phyloP scores from a whole-genome alignment of 2,329 filamentous ascomycete genomes.

The Epichloe glyceriae region DNA sequence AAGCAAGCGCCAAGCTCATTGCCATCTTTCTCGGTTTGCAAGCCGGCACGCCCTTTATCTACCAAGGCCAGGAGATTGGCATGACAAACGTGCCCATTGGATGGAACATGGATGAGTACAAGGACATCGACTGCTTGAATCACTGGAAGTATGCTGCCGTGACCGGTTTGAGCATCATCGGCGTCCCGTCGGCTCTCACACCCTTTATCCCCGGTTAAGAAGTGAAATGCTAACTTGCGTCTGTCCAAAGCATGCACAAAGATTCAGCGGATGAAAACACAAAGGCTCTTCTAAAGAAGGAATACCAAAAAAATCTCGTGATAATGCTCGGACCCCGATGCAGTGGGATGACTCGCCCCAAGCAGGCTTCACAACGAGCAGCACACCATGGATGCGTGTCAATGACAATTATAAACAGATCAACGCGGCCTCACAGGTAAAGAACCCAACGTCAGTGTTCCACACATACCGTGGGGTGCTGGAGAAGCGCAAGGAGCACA shows the following conservation, averaged over 20 bases:
- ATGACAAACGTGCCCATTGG: constrained; percentile 49
- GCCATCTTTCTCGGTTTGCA: constrained; percentile 43
- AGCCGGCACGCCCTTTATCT: constrained; percentile 53
- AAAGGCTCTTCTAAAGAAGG: constrained; percentile 22
- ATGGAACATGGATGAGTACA: constrained; percentile 54
- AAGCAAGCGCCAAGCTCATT: constrained; percentile 44
- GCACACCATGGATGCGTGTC: constrained; percentile 56
- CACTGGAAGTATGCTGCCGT: constrained; percentile 29
- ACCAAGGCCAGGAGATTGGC: constrained; percentile 57
- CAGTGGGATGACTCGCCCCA: constrained; percentile 52
- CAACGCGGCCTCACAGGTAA: constrained; percentile 46
- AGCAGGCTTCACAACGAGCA: constrained; percentile 48
- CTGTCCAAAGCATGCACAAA: constrained; percentile 21
- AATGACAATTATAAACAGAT: constrained; percentile 49
- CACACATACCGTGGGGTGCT: constrained; percentile 49
- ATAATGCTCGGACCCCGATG: constrained; percentile 60
- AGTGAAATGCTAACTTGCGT: background rate
- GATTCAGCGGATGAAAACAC: constrained; percentile 25
- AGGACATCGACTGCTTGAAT: constrained; percentile 49
- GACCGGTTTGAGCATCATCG: background rate
- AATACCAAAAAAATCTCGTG: constrained; percentile 49
- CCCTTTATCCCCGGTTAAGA: too few relatives aligned
- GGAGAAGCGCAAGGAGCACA: constrained; percentile 44
- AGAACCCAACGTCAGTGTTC: constrained; percentile 38
- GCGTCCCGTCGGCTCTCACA: too few relatives aligned